Conservation (phyloP, 2,329 filamentous ascomycete genomes). For the Pseudodiploospora longispora region DNA sequence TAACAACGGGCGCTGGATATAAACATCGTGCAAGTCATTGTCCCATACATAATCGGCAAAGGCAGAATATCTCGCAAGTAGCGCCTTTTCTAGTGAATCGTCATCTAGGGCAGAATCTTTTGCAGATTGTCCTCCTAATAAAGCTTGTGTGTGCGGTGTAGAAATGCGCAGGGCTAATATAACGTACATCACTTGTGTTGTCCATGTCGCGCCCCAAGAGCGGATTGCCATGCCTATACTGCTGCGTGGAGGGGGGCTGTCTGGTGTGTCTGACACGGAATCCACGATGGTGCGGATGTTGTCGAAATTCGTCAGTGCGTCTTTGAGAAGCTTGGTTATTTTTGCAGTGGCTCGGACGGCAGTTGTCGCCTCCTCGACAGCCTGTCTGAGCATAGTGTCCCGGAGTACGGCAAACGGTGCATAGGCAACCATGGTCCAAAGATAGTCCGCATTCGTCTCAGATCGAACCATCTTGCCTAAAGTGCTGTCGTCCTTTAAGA, state of each 20-base stretch:
- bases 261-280: background rate
- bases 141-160: background rate
- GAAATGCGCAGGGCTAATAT: conserved; percentile 7
- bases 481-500: conserved; percentile 1
- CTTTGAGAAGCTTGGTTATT: conserved; percentile 5
- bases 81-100: background rate
- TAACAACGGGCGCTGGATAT: conserved; percentile 5
- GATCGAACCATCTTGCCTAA: conserved; percentile 7
- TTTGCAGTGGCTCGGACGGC: conserved; percentile 8
- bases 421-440: conserved; percentile 12
- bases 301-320: conserved; percentile 9
- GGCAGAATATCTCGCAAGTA: background rate
- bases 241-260: background rate
- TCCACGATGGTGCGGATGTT: conserved; percentile 1
- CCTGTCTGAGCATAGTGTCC: conserved; percentile 1
- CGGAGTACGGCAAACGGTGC: conserved; percentile 9
- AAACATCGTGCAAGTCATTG: conserved; percentile 5
- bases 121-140: too few species aligned
- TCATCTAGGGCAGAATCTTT: background rate
- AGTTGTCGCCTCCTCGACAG: conserved; percentile 8
- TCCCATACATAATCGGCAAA: conserved; percentile 8
- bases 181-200: conserved; percentile 8
- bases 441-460: conserved; percentile 1
- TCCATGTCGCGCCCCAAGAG: conserved; percentile 12
- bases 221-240: conserved; percentile 12